Evolutionary conservation across 148 eudicot genomes (phyloP).

Genomic region (Camellia lanceoleosa): DNA sequence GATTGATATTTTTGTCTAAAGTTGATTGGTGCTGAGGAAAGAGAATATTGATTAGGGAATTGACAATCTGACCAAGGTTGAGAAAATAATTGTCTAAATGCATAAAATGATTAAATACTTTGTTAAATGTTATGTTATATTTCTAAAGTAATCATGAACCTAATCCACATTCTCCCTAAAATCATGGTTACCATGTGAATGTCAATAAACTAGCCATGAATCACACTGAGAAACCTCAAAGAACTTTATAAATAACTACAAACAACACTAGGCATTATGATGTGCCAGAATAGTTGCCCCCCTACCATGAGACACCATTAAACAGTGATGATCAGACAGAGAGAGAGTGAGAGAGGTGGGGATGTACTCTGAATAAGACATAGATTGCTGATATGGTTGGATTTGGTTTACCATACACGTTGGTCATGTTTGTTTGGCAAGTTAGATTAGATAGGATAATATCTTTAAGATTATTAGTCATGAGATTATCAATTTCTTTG

Average conservation of each 20-base stretch:
- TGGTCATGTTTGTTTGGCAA: too few species aligned
- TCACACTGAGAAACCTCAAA: constrained; percentile 8
- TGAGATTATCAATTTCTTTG: too few species aligned
- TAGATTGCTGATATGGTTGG: neutral
- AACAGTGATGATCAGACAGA: neutral
- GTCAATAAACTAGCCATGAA: constrained; percentile 1
- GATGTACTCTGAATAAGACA: neutral
- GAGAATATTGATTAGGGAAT: neutral
- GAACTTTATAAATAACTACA: neutral
- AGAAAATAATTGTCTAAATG: constrained; percentile 5
- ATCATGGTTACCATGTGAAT: constrained; percentile 28
- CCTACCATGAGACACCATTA: constrained; percentile 33
- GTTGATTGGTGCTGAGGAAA: neutral
- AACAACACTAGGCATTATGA: constrained; percentile 18
- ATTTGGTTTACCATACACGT: neutral
- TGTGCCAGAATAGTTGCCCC: constrained; percentile 29
- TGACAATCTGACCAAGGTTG: neutral
- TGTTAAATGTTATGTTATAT: neutral
- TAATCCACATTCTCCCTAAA: constrained; percentile 32
- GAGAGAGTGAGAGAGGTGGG: neutral
- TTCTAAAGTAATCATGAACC: constrained; percentile 26
- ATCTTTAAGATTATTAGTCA: too few species aligned
- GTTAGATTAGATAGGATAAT: too few species aligned
- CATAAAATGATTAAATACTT: constrained; percentile 6
- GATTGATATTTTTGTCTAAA: neutral